Conservation (phyloP, 495 filamentous ascomycete species). For the Cercophora samala region DNA sequence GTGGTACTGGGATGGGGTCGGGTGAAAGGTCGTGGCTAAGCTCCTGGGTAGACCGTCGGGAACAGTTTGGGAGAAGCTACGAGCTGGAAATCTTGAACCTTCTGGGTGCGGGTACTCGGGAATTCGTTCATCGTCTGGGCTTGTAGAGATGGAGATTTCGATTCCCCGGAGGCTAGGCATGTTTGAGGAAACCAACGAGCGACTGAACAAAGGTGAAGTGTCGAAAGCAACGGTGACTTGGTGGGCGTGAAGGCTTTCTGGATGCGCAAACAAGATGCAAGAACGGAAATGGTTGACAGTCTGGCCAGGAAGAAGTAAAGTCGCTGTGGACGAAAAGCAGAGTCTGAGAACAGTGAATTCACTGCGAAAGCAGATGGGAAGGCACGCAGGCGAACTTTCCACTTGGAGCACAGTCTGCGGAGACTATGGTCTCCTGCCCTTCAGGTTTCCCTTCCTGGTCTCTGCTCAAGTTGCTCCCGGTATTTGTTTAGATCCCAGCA, state of each 20-base stretch:
- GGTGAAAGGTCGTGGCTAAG: conserved; percentile 23
- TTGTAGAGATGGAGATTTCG: conserved; percentile 38
- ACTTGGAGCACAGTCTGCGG: neutral
- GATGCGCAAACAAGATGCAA: neutral
- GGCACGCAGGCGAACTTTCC: neutral
- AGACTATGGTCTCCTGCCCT: neutral
- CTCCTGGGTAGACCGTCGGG: neutral
- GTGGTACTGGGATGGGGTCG: conserved; percentile 21
- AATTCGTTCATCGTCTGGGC: conserved; percentile 31
- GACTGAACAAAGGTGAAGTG: neutral
- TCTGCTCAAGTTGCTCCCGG: neutral
- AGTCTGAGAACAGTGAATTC: neutral
- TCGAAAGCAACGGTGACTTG: neutral
- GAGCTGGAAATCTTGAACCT: conserved; percentile 36
- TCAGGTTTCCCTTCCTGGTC: neutral
- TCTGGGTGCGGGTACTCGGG: conserved; percentile 54
- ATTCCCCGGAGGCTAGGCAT: conserved; percentile 52
- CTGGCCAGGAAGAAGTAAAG: neutral
- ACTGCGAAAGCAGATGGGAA: neutral
- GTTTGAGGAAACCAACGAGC: neutral
- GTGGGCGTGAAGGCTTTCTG: neutral
- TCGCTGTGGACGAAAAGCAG: neutral
- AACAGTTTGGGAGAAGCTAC: neutral
- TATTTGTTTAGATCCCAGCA: neutral
- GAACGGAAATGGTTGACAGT: neutral